Conservation (phyloP, 2,329 filamentous ascomycete genomes). For the Botrytis cinerea region DNA sequence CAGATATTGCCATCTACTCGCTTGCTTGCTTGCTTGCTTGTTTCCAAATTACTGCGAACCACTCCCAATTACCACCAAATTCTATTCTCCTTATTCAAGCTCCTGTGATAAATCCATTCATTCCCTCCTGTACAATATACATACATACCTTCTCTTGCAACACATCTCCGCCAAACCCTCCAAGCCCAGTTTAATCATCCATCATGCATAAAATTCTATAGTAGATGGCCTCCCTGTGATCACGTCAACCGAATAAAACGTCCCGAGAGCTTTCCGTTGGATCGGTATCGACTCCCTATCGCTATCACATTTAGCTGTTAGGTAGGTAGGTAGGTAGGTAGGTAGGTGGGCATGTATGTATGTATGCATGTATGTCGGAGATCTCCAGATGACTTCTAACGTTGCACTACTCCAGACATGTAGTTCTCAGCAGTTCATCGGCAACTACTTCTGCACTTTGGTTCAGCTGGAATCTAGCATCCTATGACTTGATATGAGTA, state of each 20-base stretch:
- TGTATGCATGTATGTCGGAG: neutral
- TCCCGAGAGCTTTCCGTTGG: neutral
- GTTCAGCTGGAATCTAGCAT: constrained; percentile 4
- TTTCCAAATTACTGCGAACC: too few relatives aligned
- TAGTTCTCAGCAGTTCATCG: too few relatives aligned
- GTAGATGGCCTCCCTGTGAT: neutral
- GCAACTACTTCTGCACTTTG: neutral
- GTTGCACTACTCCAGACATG: neutral
- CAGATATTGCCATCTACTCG: neutral
- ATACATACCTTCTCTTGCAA: neutral
- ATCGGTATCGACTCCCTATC: neutral
- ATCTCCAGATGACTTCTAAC: neutral
- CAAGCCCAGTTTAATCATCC: constrained; percentile 6
- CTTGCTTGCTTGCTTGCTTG: too few relatives aligned
- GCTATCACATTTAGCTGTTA: neutral
- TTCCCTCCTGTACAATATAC: too few relatives aligned
- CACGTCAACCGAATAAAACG: neutral
- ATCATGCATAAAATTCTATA: neutral
- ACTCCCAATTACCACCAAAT: neutral
- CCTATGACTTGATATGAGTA: neutral
- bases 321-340: too few relatives aligned
- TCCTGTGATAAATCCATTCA: neutral
- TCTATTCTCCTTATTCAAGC: neutral
- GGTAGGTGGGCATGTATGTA: too few relatives aligned
- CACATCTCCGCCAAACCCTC: neutral